Evolutionary conservation across 495 filamentous ascomycete species (phyloP).

Genomic region (Durotheca rogersii): DNA sequence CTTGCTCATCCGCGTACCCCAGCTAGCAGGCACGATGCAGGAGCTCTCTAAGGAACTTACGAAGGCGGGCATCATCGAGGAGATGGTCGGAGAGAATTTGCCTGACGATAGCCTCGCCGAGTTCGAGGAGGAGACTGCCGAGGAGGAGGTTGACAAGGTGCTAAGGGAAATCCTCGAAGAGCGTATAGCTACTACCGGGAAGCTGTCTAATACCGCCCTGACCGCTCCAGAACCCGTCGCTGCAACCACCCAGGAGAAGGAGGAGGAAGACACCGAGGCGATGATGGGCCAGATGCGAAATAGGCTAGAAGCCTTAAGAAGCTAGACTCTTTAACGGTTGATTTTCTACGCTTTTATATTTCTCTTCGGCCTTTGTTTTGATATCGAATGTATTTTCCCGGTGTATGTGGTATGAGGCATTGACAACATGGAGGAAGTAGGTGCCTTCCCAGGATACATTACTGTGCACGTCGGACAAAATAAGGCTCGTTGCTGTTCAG

Average conservation of each 20-base stretch:
- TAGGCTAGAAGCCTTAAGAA: slow-evolving; percentile 85
- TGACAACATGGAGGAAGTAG: no score
- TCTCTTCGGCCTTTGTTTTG: no score
- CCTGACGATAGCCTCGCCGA: slow-evolving; percentile 65
- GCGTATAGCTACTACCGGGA: slow-evolving; percentile 66
- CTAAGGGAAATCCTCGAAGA: slow-evolving; percentile 85
- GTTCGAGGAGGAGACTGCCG: slow-evolving; percentile 83
- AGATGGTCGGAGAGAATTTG: slow-evolving; percentile 87
- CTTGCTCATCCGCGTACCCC: slow-evolving; percentile 75
- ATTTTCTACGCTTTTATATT: no score
- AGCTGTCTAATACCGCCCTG: slow-evolving; percentile 55
- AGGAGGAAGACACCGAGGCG: slow-evolving; percentile 81
- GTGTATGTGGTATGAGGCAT: no score
- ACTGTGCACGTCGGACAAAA: no score
- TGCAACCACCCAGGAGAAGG: slow-evolving; percentile 64
- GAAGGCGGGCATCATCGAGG: slow-evolving; percentile 94
- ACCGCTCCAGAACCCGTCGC: slow-evolving; percentile 30
- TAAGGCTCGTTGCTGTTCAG: no score
- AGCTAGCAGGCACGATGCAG: slow-evolving; percentile 85
- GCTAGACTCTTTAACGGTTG: no score
- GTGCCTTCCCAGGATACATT: no score
- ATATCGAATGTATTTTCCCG: no score
- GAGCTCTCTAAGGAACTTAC: slow-evolving; percentile 86
- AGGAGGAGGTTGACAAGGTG: slow-evolving; percentile 89
- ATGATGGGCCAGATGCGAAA: slow-evolving; percentile 93